Evolutionary conservation across 345 rosid species (phyloP), one percentile per base, ranked within the genome.

Genomic region (Populus pruinosa): DNA sequence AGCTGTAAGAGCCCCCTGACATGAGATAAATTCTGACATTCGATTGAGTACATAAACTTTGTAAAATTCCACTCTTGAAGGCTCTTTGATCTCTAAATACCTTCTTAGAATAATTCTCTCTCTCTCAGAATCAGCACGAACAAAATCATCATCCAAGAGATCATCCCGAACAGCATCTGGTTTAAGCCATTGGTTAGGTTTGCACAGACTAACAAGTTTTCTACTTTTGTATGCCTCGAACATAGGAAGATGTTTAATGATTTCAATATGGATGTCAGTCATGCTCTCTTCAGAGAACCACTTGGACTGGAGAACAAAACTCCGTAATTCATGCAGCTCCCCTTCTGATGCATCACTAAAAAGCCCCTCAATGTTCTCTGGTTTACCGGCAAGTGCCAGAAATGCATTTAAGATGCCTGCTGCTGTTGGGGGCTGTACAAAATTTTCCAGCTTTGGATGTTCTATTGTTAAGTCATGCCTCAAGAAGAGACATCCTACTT

Each of bases 351-450:
- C 94, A 69, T 83, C 79, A 72, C 55, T 29, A 77, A 94, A 94
- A 85, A 92, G 84, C 31, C 76, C 85, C 78, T 86, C 85, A 70
- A 92, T 79, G 56, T 82, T 83, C 82, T 91, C 93, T 35, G 63
- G 79, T 62, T 82, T 78, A 83, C 97, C 92, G 78, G 93, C 87
- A 86, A 91, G 81, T 50, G 97, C 93, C 67, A 91, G 79, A 87
- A 92, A 82, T 76, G 93, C 94, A 84, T 89, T 89, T 78, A 92
- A 82, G 83, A 94, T 87, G 70, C 98, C 98, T 11, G 74, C 72
- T 55, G 97, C 98, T 43, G 98, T 89, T 76, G 98, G 91, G 78
- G 95, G 85, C 81, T 92, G 97, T 82, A 94, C 98, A 90, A 83
- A 94, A 36, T 81, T 87, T 69, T 89, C 92, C 81, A 94, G 85